Conservation (phyloP, 768 basidiomycete genomes). For the Astraeus odoratus region DNA sequence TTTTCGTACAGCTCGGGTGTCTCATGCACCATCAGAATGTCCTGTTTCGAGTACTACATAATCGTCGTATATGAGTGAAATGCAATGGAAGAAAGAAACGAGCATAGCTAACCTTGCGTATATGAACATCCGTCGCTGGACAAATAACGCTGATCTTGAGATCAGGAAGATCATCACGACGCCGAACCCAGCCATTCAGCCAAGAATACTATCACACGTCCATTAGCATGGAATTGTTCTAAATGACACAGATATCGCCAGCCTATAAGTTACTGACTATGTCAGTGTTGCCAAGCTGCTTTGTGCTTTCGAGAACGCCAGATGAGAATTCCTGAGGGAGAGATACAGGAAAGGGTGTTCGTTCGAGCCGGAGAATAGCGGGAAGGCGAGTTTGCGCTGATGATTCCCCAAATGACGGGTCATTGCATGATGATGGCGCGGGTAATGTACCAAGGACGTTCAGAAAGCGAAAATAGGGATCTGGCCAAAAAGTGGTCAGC, state of each 20-base stretch:
- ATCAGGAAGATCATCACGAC: conserved; percentile 42
- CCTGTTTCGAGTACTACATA: no score
- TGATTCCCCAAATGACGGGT: conserved; percentile 10
- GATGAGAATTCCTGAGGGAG: conserved; percentile 32
- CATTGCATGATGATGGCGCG: conserved; percentile 6
- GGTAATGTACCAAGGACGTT: conserved; percentile 65
- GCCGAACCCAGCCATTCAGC: conserved; percentile 62
- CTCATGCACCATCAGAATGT: no score
- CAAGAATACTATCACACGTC: conserved; percentile 78
- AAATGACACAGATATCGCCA: not conserved
- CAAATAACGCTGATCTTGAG: conserved; percentile 79
- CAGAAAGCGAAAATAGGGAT: conserved; percentile 53
- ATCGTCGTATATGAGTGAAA: no score
- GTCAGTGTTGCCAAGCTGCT: conserved; percentile 55
- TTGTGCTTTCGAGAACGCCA: conserved; percentile 33
- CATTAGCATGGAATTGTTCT: conserved; percentile 6
- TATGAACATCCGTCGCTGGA: conserved; percentile 86
- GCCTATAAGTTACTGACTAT: conserved; percentile 42
- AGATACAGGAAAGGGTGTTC: conserved; percentile 53
- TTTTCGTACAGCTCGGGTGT: no score
- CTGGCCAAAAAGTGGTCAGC: conserved; percentile 24
- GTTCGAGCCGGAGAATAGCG: conserved; percentile 75
- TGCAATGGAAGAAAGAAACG: no score
- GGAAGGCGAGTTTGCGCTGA: conserved; percentile 25
- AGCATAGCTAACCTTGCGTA: conserved; percentile 55